Evolutionary conservation across 768 basidiomycete species (phyloP), one percentile per base, ranked within the genome.

Genomic region (Tulasnella sp.): DNA sequence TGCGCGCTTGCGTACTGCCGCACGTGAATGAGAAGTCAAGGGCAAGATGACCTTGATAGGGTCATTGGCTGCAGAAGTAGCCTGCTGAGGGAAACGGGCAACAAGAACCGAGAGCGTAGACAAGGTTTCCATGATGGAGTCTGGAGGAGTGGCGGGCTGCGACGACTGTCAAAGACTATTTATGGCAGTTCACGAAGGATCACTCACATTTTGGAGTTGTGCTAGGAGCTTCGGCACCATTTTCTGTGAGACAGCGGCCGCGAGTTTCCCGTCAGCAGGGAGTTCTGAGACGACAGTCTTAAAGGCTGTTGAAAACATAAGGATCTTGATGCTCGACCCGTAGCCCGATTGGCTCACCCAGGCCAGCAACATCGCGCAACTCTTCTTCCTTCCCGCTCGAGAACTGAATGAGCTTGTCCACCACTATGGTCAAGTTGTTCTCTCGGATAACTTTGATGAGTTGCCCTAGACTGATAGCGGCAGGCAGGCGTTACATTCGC

Each of bases 221-320:
- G 72, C 76, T 10, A 97, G 78, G 5, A 96, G 75, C 68, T 87
- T 87, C 7, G 91, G 87, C 1, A 87, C 83, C 50, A 97, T 74
- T 72, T 87, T 92, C 45, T 82, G 81, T 66, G 90, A 91, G 31
- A 87, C 87, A 43, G 83, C 83, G 1, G 76, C 75, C 0, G 86
- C 85, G 59, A 93, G 82, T 66, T 82, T 84, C 53, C 87, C 84
- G 63, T 87, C 87, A 4, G 81, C 79, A 8, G 89, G 87, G 51
- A 98, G 76, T 71, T 97, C 92, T 17, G 85, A 79, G 3, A 92
- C 92, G 64, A 98, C 92, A 2, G 92, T 94, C 73, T 97, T 98
- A 59, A 99, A 75, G 3, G 92, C 94, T 93, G 65, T 15, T 12
- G 38, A 54, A 22, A 24, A 2, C 22, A 48, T 24, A 48, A 12